Evolutionary conservation across 2,329 filamentous ascomycete genomes (phyloP), one percentile per base, ranked within the genome.

Genomic region (Laburnicola sp.): DNA sequence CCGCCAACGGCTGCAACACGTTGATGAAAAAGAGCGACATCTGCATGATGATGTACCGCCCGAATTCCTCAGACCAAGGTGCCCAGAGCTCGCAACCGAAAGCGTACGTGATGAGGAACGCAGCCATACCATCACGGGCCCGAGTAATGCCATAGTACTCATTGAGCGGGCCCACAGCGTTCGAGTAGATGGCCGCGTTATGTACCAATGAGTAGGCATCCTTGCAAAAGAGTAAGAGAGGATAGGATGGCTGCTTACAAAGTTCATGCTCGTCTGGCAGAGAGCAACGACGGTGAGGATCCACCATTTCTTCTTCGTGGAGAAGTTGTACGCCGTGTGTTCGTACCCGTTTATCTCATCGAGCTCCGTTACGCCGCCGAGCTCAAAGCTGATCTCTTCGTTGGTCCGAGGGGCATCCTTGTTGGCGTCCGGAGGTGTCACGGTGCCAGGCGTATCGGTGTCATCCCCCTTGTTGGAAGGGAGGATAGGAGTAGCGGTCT

Each of bases 1-100:
- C 85, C 3, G 53, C 41, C 16, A 58, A 27, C 56, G 88, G 85
- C 76, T 91, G 23, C 82, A 82, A 90, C 68, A 2, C 83, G 62
- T 93, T 93, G 72, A 91, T 87, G 6, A 92, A 75, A 55, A 86
- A 79, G 41, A 92, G 74, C 16, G 84, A 88, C 7, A 79, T 70
- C 75, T 92, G 88, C 25, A 92, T 78, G 45, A 92, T 81, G 1
- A 84, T 84, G 75, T 84, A 87, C 40, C 89, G 84, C 16, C 89
- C 89, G 53, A 92, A 78, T 63, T 94, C 90, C 67, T 94, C 89
- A 37, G 83, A 87, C 87, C 89, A 80, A 59, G 22, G 89, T 0
- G 89, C 89, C 89, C 89, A 94, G 0, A 92, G 79, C 70, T 94
- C 89, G 68, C 89, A 94, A 27, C 89, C 89, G 66, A 94, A 91